Conservation (phyloP, 805 yeast genomes). For the Ogataea populi-albae region DNA sequence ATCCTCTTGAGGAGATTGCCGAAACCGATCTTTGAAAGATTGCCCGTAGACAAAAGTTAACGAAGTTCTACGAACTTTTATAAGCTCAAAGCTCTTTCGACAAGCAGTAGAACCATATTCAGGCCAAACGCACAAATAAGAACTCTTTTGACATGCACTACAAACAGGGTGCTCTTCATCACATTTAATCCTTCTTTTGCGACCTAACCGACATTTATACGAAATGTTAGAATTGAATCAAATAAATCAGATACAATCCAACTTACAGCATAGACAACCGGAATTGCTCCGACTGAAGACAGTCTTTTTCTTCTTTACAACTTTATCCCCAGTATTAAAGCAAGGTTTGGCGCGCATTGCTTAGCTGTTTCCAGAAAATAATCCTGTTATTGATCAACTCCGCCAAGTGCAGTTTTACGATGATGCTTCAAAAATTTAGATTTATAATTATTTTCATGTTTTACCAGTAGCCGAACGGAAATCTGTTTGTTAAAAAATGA, state of each 20-base stretch:
- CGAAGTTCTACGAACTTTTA: slow-evolving; percentile 10
- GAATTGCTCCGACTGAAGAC: slow-evolving; percentile 9
- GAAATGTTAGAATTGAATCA: too few relatives aligned
- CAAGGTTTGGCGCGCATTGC: too few relatives aligned
- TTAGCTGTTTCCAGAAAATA: too few relatives aligned
- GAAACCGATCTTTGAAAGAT: slow-evolving; percentile 4
- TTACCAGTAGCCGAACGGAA: too few relatives aligned
- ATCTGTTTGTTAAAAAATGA: too few relatives aligned
- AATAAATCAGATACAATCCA: too few relatives aligned
- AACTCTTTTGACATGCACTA: slow-evolving; percentile 12
- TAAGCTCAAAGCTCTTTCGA: slow-evolving; percentile 16
- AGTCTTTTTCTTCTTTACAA: background rate
- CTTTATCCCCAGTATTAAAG: background rate
- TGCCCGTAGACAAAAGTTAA: slow-evolving; percentile 13
- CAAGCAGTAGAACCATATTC: slow-evolving; percentile 10
- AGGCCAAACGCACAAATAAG: slow-evolving; percentile 16
- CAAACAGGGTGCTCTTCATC: slow-evolving; percentile 24
- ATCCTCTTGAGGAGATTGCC: background rate
- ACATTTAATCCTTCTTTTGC: slow-evolving; percentile 27
- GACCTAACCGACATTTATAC: slow-evolving; percentile 8
- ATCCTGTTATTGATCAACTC: too few relatives aligned
- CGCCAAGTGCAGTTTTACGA: too few relatives aligned
- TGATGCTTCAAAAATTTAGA: too few relatives aligned
- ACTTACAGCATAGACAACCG: slow-evolving; percentile 28
- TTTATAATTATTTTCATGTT: too few relatives aligned